Percentiles rank a stretch among this genome's conserved stretches.
Conservation (phyloP, 768 basidiomycete genomes). For the Tricholomella constricta region DNA sequence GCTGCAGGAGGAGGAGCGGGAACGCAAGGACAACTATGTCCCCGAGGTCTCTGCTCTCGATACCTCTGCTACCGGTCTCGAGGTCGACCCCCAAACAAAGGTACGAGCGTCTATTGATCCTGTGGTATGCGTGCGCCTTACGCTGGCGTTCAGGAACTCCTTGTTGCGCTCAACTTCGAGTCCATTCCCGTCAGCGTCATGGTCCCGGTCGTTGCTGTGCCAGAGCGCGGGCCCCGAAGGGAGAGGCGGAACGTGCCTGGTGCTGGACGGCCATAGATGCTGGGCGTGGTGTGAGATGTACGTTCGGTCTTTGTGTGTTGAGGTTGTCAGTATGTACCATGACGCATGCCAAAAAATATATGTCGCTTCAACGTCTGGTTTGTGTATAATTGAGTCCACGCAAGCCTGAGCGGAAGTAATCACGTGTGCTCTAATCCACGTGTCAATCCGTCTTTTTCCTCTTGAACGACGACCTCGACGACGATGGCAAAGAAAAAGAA, state of each 20-base stretch:
- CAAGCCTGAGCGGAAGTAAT: neutral
- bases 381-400: neutral
- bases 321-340: constrained; percentile 1
- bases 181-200: constrained; percentile 78
- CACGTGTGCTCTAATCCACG: constrained; percentile 7
- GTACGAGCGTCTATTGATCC: constrained; percentile 42
- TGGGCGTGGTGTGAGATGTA: neutral
- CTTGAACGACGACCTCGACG: constrained; percentile 6
- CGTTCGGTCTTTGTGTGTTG: constrained; percentile 1
- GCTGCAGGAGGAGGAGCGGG: constrained; percentile 99
- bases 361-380: constrained; percentile 1
- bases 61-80: constrained; percentile 67
- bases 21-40: constrained; percentile 99
- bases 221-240: constrained; percentile 72
- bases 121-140: neutral
- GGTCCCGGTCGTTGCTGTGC: constrained; percentile 59
- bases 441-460: constrained; percentile 2
- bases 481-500: constrained; percentile 63
- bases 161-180: constrained; percentile 93
- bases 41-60: constrained; percentile 98
- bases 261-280: constrained; percentile 53
- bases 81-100: constrained; percentile 94
- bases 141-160: constrained; percentile 65
- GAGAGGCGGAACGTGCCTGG: constrained; percentile 83
- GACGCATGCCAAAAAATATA: constrained; percentile 14